A percentile compares a stretch with the other conserved stretches of the same genome.
phyloP scores from a whole-genome alignment of 495 filamentous ascomycete genomes.

The Lophium mytilinum region DNA sequence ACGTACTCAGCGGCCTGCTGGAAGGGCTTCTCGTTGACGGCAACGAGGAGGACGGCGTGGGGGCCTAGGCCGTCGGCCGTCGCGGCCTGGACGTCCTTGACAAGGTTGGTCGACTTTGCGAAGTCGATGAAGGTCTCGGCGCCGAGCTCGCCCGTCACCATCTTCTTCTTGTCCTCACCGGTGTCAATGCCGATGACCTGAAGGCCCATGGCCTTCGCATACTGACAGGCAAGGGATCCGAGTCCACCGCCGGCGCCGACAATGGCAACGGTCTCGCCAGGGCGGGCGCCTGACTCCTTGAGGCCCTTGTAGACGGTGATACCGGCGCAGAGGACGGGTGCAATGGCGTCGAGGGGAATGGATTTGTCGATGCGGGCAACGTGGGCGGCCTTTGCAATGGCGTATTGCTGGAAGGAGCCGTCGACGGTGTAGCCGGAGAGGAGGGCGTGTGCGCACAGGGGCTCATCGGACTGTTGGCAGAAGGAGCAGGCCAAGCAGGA shows the following conservation, averaged over 20 bases:
- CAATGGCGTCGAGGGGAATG: slow-evolving; percentile 63
- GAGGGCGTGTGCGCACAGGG: slow-evolving; percentile 61
- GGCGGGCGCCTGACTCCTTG: slow-evolving; percentile 66
- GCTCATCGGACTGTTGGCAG: slow-evolving; percentile 68
- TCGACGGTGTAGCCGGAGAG: slow-evolving; percentile 89
- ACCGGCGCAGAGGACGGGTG: slow-evolving; percentile 79
- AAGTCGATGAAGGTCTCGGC: slow-evolving; percentile 72
- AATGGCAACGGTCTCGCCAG: slow-evolving; percentile 75
- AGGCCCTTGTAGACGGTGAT: slow-evolving; percentile 91
- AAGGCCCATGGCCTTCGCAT: slow-evolving; percentile 84
- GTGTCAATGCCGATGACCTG: slow-evolving; percentile 69
- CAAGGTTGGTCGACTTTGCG: slow-evolving; percentile 60
- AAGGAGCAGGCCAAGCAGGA: slow-evolving; percentile 70
- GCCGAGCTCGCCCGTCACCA: slow-evolving; percentile 58
- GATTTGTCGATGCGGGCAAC: slow-evolving; percentile 72
- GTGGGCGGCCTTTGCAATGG: slow-evolving; percentile 75
- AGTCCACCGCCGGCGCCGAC: slow-evolving; percentile 86
- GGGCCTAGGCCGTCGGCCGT: slow-evolving; percentile 75
- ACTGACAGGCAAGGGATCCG: slow-evolving; percentile 74
- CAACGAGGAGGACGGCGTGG: slow-evolving; percentile 79
- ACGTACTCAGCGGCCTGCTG: slow-evolving; percentile 86
- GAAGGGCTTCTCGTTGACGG: slow-evolving; percentile 83
- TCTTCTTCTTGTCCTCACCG: slow-evolving; percentile 65
- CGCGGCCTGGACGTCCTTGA: slow-evolving; percentile 68
- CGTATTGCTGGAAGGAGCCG: slow-evolving; percentile 89